Base-by-base conservation (phyloP, 352 stramenopile genomes). In the Pythium coloratum region DNA sequence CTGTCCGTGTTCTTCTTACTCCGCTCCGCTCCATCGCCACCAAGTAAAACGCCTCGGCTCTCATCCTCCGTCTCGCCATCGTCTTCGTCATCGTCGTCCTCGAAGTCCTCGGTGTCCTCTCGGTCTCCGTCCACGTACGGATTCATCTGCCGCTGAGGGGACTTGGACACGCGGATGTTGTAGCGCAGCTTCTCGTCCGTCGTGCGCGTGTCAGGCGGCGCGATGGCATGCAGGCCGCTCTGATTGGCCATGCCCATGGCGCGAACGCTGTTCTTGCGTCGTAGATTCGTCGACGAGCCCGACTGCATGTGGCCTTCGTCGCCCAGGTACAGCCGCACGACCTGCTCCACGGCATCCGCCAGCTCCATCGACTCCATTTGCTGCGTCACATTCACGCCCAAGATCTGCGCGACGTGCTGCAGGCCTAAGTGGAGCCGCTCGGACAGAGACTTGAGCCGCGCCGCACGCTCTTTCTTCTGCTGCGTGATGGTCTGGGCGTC, bases 371-470 rank as follows among this genome's bases (percentile, higher is more conserved):
- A 77, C 38, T 85, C 83, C 57, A 88, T 76, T 34, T 82, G 73
- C 49, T 73, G 67, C 24, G 76, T 67, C 7, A 67, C 65, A 2
- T 67, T 59, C 18, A 91, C 77, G n/a, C 82, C 84, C 24, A 94
- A 61, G 18, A 95, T 78, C 20, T 92, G 83, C 9, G 82, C 83
- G n/a, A 95, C 78, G 62, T 95, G 87, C 16, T 90, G 67, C 36
- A 95, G 72, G 10, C 87, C 87, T 8, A 94, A 70, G 38, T 93
- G 81, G 26, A 95, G 69, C 55, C 88, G 91, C 69, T 87, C 82
- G 14, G 78, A 73, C n/a, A 95, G 76, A 8, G 69, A 62, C 24
- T 85, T 82, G 70, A 91, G 62, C 6, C 85, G 76, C 8, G 71
- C 58, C 0, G 78, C 78, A 32, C 84, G 82, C 64, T 92, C 82